Evolutionary conservation across 805 yeast species (phyloP), one percentile per base, ranked within the genome.

Genomic region (Cyberlindnera maclurae): DNA sequence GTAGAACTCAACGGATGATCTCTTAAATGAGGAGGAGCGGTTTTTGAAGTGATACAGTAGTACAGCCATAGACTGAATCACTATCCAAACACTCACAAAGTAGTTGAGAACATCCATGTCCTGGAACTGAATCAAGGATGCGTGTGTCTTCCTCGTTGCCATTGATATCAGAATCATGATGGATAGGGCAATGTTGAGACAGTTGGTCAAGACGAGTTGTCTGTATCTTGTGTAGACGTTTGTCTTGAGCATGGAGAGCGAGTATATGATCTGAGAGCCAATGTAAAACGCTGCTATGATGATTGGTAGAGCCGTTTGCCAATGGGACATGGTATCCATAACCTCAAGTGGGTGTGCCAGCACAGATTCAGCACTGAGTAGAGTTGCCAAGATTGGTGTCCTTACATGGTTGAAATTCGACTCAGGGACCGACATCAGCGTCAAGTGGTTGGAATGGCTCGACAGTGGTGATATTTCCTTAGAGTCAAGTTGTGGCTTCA

Each of bases 161-260:
- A 22, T 27, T 7, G 36, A 31, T 2, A 16, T 4, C 3, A 17
- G 9, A 41, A 36, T 57, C 53, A 41, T 41, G 41, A 41, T 52
- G 37, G 46, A 61, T 39, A 38, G 60, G 47, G 28, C 54, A 54
- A 26, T 45, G 43, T 39, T 62, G 45, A 34, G 22, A 3, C 29
- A 9, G 11, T 31, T 66, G 83, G 49, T 96, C 94, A 41, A 69
- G 95, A 57, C 95, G 95, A 34, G 83, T 93, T 10, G 96, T 95
- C 38, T 86, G 86, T 48, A 96, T 82, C 37, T 87, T 94, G 34
- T 76, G 95, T 58, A 73, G 94, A 49, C 96, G 95, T 8, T 71
- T 82, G 56, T 81, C 85, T 39, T 72, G 84, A 53, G 95, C 82
- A 67, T 72, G 84, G 60, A 82, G 81, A 57, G 80, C 71, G 58